phyloP scores from a whole-genome alignment of 78 protist species.

The Corallochytrium limacisporum region DNA sequence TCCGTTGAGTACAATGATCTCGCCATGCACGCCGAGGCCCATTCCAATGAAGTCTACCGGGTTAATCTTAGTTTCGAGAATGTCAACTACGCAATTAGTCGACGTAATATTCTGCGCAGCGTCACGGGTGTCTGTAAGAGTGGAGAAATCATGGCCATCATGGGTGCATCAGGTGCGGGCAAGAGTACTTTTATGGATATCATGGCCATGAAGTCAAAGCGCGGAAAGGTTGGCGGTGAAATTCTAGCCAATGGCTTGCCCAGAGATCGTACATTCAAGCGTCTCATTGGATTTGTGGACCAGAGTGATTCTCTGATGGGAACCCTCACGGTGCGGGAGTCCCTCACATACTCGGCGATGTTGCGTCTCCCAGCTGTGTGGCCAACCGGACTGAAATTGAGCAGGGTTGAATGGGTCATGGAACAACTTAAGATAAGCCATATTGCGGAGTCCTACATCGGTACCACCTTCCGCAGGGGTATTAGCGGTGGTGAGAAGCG shows the following conservation, averaged over 20 bases:
- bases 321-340: constrained; percentile 22
- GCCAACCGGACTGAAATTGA: too few relatives aligned
- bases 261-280: not conserved
- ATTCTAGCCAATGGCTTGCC: not conserved
- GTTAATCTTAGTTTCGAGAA: too few relatives aligned
- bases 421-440: too few relatives aligned
- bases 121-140: too few relatives aligned
- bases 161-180: constrained; percentile 12
- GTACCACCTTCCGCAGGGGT: too few relatives aligned
- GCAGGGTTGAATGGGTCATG: too few relatives aligned
- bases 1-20: too few relatives aligned
- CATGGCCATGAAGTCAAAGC: not conserved
- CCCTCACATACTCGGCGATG: not conserved
- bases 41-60: too few relatives aligned
- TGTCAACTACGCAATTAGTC: too few relatives aligned
- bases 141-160: constrained; percentile 10
- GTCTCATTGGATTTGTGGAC: not conserved
- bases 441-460: too few relatives aligned
- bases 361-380: constrained; percentile 1
- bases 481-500: constrained; percentile 14
- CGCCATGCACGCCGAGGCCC: too few relatives aligned
- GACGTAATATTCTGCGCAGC: too few relatives aligned
- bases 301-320: constrained; percentile 13
- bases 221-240: not conserved
- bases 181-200: not conserved